Evolutionary conservation across 2,329 filamentous ascomycete species (phyloP), one percentile per base, ranked within the genome.

Genomic region (Aspergillus arachidicola): DNA sequence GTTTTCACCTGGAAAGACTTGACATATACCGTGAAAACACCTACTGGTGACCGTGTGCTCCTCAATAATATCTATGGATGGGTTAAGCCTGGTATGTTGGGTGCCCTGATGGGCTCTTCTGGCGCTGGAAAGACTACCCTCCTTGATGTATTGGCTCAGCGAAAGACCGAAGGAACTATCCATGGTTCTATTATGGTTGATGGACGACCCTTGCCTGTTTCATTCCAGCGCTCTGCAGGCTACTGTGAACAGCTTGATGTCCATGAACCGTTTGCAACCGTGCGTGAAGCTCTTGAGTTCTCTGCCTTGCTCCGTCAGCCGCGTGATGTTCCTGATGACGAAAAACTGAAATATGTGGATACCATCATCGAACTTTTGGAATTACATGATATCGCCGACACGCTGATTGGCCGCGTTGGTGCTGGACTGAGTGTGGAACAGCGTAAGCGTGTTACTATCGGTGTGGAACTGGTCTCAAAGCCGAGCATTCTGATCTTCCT

Each of bases 41-140:
- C 85, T 0, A 74, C 77, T 1, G 86, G 86, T 4, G 76, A 79
- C 54, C 83, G 85, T 12, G 79, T 86, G 68, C 80, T 91, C 1
- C 80, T 91, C 26, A 87, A 91, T 70, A 83, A 89, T 16, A 86
- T 94, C 51, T 87, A 85, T 62, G 92, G 92, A 0, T 94, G 91
- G 73, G 91, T 89, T 1, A 92, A 92, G 70, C 91, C 91, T 0
- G 91, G 92, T 7, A 82, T 90, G 64, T 85, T 95, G 80, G 86
- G 91, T 23, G 92, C 92, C 0, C 81, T 95, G 1, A 91, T 94
- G 82, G 92, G 92, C 30, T 89, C 90, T 1, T 91, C 87, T 1
- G 91, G 90, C 30, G 92, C 92, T 6, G 92, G 92, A 3, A 95
- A 95, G 76, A 80, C 78, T 0, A 94, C 92, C 0, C 81, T 95